Evolutionary conservation across 305 asterid genomes (phyloP).

Genomic region (Rubia peregrina): DNA sequence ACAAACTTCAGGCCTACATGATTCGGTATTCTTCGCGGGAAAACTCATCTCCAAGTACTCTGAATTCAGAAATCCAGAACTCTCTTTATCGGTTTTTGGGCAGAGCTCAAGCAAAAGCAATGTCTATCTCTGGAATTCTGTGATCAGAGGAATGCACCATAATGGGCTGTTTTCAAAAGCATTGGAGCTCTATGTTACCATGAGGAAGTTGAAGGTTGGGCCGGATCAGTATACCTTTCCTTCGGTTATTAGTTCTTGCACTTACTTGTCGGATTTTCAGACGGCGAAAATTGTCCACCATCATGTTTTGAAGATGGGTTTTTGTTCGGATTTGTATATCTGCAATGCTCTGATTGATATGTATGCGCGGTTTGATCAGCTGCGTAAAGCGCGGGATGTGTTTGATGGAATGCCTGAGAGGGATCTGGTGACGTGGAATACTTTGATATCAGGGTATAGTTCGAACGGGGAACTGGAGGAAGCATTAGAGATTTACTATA

Average conservation of each 20-base stretch:
- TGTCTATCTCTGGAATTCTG: slow-evolving; percentile 57
- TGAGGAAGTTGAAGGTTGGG: slow-evolving; percentile 39
- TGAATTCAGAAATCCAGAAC: slow-evolving; percentile 44
- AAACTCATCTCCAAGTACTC: slow-evolving; percentile 62
- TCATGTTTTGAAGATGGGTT: slow-evolving; percentile 43
- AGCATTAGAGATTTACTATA: slow-evolving; percentile 43
- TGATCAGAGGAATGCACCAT: slow-evolving; percentile 69
- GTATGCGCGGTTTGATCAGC: slow-evolving; percentile 44
- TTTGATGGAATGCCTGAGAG: slow-evolving; percentile 54
- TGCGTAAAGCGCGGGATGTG: slow-evolving; percentile 44
- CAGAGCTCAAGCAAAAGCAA: slow-evolving; percentile 20
- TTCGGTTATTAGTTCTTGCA: slow-evolving; percentile 63
- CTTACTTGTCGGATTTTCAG: slow-evolving; percentile 43
- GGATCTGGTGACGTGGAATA: slow-evolving; percentile 80
- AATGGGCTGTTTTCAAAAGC: slow-evolving; percentile 43
- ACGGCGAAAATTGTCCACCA: slow-evolving; percentile 40
- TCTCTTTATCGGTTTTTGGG: slow-evolving; percentile 40
- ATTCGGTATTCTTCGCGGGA: slow-evolving; percentile 47
- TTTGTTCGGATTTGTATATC: slow-evolving; percentile 52
- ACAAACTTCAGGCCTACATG: slow-evolving; percentile 40
- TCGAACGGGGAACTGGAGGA: slow-evolving; percentile 54
- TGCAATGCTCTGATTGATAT: slow-evolving; percentile 61
- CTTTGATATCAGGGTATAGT: slow-evolving; percentile 64
- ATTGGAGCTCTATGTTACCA: slow-evolving; percentile 42
- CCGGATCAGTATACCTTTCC: slow-evolving; percentile 68